Base-by-base conservation (phyloP, 2,329 filamentous ascomycete genomes). In the Pseudogymnoascus sp. region DNA sequence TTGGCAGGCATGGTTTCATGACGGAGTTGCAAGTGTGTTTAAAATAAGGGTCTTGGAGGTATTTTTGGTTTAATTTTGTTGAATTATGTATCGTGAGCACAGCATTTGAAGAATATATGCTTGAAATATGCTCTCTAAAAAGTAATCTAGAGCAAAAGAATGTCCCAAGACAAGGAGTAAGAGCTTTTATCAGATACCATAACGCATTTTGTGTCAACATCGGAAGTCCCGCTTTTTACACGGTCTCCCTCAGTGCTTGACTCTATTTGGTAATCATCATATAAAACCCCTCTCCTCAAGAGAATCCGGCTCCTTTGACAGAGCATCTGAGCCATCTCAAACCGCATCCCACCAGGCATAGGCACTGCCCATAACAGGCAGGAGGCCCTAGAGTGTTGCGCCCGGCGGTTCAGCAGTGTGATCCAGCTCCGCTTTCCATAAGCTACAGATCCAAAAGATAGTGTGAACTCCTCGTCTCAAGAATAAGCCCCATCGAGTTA, bases 401-500 rank as follows among this genome's bases (percentile, higher is more conserved):
- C 51, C 51, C 10, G 51, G 28, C 28, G 16, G 25, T 57, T 57
- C 51, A 57, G 51, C 28, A 34, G 51, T 34, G 14, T 13, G 63
- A 74, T 69, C 74, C 75, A 71, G 69, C 70, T 64, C 80, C 77
- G 79, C 78, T 81, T 82, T 80, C 72, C 75, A 81, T 81, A 81
- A 82, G 79, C 78, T 80, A 81, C 77, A 78, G 79, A 80, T 77
- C 77, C 76, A 68, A 72, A 73, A 71, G 79, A 78, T 77, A 77
- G 76, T 67, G 37, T 72, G 74, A 72, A 84, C 90, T 89, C 90
- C 92, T 96, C 92, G 93, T 90, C 85, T 92, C 93, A 90, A 97
- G 92, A 97, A 96, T 98, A 92, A 97, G 93, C 93, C 93, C 93
- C 93, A 96, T 98, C 92, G 93, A 96, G 93, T 98, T 96, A 96